phyloP scores from a whole-genome alignment of 2,329 filamentous ascomycete species.

The Hymenoscyphus scutula region DNA sequence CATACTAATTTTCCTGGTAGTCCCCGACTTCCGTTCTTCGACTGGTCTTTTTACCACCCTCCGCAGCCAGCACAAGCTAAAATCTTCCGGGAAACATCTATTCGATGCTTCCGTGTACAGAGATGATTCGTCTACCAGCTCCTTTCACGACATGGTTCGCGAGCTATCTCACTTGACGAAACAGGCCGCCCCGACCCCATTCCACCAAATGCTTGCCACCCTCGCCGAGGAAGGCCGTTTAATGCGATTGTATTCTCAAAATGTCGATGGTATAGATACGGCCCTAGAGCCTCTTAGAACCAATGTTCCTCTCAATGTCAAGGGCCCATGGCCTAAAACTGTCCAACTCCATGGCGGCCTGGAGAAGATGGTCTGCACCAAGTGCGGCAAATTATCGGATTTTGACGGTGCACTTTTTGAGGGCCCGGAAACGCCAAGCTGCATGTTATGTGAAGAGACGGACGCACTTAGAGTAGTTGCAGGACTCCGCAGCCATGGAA shows the following conservation, averaged over 20 bases:
- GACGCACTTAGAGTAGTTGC: conserved; percentile 75
- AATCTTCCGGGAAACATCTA: conserved; percentile 88
- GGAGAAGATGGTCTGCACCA: conserved; percentile 95
- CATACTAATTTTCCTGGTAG: conserved; percentile 41
- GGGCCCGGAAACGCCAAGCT: conserved; percentile 79
- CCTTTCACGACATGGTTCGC: conserved; percentile 95
- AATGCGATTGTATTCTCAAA: conserved; percentile 90
- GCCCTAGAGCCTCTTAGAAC: conserved; percentile 77
- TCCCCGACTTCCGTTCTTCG: conserved; percentile 93
- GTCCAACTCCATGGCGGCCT: conserved; percentile 92
- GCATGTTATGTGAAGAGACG: conserved; percentile 68
- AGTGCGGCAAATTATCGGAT: conserved; percentile 74
- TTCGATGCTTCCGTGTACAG: conserved; percentile 98
- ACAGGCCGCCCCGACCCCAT: conserved; percentile 76
- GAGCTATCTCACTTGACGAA: conserved; percentile 77
- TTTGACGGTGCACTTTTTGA: conserved; percentile 80
- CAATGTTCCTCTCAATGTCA: conserved; percentile 73
- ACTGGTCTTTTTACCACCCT: conserved; percentile 85
- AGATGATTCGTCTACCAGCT: conserved; percentile 81
- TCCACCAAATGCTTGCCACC: conserved; percentile 91
- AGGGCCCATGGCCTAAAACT: conserved; percentile 89
- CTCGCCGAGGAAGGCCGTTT: conserved; percentile 83
- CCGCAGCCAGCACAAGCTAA: conserved; percentile 83
- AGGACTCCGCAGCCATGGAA: conserved; percentile 88
- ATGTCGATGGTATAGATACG: conserved; percentile 94